Conservation (phyloP, 108 stramenopile genomes). For the Skeletonema menzelii region DNA sequence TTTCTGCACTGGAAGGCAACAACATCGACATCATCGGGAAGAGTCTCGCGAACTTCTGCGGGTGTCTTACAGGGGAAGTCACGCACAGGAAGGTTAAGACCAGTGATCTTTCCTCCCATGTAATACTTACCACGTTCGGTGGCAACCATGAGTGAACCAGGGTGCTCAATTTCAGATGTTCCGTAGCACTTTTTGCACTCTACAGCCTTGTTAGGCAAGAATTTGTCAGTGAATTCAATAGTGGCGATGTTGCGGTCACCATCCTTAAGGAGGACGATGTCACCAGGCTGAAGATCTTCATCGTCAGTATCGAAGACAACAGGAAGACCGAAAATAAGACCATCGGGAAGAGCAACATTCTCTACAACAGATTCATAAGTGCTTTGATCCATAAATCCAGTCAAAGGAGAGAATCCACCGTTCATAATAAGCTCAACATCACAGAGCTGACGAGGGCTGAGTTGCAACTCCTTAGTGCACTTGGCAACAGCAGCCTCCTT, state of each 20-base stretch:
- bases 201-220: slow-evolving; percentile 89
- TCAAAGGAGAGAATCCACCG: slow-evolving; percentile 97
- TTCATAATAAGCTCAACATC: slow-evolving; percentile 98
- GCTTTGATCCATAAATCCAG: slow-evolving; percentile 96
- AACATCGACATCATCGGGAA: slow-evolving; percentile 95
- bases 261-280: slow-evolving; percentile 93
- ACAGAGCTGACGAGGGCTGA: slow-evolving; percentile 94
- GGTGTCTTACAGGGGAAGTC: slow-evolving; percentile 98
- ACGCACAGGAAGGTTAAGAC: slow-evolving; percentile 94
- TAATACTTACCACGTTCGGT: slow-evolving; percentile 97
- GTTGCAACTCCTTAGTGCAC: slow-evolving; percentile 81
- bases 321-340: slow-evolving; percentile 96
- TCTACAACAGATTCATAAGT: slow-evolving; percentile 93
- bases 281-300: slow-evolving; percentile 88
- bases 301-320: slow-evolving; percentile 97
- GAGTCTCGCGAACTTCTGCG: slow-evolving; percentile 89
- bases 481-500: slow-evolving; percentile 91
- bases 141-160: slow-evolving; percentile 97
- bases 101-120: slow-evolving; percentile 97
- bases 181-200: slow-evolving; percentile 97
- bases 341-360: slow-evolving; percentile 90
- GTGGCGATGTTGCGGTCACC: slow-evolving; percentile 93
- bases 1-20: slow-evolving; percentile 99
- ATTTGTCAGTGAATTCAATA: slow-evolving; percentile 95
- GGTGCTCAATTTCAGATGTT: slow-evolving; percentile 96